Conservation (phyloP, 495 filamentous ascomycete species). For the Jackrogersella multiformis region DNA sequence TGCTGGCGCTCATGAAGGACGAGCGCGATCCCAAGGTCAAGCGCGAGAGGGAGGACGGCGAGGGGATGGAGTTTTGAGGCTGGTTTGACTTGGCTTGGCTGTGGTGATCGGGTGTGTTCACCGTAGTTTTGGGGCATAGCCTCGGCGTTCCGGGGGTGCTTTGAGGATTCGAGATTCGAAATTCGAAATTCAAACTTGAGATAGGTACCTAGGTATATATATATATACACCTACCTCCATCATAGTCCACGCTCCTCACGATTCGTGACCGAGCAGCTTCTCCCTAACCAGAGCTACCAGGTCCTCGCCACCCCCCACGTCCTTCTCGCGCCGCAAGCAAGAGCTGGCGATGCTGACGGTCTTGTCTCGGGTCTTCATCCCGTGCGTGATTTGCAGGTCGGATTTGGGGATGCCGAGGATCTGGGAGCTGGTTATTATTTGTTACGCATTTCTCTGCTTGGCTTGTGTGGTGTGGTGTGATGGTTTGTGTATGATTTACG, state of each 20-base stretch:
- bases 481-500: no score
- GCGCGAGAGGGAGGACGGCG: constrained; percentile 64
- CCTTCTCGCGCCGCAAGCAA: constrained; percentile 34
- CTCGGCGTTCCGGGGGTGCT: constrained; percentile 20
- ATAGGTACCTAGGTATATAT: neutral
- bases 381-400: constrained; percentile 68
- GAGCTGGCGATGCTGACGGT: constrained; percentile 55
- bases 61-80: constrained; percentile 68
- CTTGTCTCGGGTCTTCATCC: constrained; percentile 69
- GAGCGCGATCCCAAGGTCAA: constrained; percentile 80
- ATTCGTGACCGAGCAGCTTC: constrained; percentile 33
- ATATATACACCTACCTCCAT: neutral
- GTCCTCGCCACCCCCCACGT: constrained; percentile 14
- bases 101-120: constrained; percentile 5
- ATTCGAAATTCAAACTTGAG: neutral
- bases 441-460: no score
- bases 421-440: constrained; percentile 12
- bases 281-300: constrained; percentile 36
- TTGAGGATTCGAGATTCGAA: constrained; percentile 12
- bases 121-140: constrained; percentile 15
- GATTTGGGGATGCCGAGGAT: constrained; percentile 68
- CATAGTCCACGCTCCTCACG: neutral
- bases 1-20: constrained; percentile 79
- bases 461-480: no score
- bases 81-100: neutral